Conservation (phyloP, 768 basidiomycete genomes). For the Russula sp. region DNA sequence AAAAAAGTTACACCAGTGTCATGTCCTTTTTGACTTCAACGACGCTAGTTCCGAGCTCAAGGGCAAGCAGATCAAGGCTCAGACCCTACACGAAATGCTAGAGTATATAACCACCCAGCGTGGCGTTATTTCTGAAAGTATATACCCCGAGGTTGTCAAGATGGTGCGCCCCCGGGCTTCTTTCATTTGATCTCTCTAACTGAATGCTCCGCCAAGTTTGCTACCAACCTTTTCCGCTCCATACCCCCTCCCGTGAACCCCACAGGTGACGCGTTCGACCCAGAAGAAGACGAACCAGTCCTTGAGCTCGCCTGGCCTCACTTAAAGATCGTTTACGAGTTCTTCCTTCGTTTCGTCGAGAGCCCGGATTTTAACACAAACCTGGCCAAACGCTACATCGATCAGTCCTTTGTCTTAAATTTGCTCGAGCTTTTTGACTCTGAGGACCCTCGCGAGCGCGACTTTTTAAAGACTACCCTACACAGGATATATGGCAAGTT, state of each 20-base stretch:
- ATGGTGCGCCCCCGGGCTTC: slow-evolving; percentile 60
- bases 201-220: slow-evolving; percentile 56
- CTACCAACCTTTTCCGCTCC: slow-evolving; percentile 96
- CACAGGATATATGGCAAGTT: slow-evolving; percentile 99
- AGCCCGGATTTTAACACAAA: slow-evolving; percentile 98
- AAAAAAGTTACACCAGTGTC: slow-evolving; percentile 93
- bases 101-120: slow-evolving; percentile 98
- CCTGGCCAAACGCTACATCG: slow-evolving; percentile 94
- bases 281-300: slow-evolving; percentile 98
- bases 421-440: slow-evolving; percentile 97
- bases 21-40: slow-evolving; percentile 97
- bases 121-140: slow-evolving; percentile 89
- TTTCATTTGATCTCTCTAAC: slow-evolving; percentile 7
- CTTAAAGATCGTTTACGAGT: slow-evolving; percentile 98
- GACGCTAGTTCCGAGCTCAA: slow-evolving; percentile 93
- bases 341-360: slow-evolving; percentile 98
- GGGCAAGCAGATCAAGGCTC: slow-evolving; percentile 98
- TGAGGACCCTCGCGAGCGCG: slow-evolving; percentile 97
- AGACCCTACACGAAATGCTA: slow-evolving; percentile 96
- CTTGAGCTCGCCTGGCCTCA: slow-evolving; percentile 99
- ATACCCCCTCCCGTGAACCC: slow-evolving; percentile 99
- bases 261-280: slow-evolving; percentile 96
- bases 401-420: slow-evolving; percentile 92
- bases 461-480: slow-evolving; percentile 97
- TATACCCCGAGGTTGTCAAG: slow-evolving; percentile 98